phyloP scores from a whole-genome alignment of 2,329 filamentous ascomycete genomes.

The Trichoderma breve region DNA sequence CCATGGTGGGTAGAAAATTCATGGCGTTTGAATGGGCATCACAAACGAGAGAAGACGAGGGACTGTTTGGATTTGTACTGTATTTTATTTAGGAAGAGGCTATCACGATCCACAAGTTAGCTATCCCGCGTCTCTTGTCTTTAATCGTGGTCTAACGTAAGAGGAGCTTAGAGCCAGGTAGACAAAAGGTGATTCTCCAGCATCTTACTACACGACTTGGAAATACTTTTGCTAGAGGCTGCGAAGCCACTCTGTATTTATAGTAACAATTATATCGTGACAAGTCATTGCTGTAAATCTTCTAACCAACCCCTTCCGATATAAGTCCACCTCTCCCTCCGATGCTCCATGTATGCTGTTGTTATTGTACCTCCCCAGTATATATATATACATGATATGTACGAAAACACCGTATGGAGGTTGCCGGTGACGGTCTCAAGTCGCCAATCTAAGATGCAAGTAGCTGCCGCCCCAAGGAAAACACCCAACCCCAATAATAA shows the following conservation, averaged over 20 bases:
- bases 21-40: slow-evolving; percentile 5
- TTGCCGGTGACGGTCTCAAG: slow-evolving; percentile 12
- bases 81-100: background rate
- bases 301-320: background rate
- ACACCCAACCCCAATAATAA: background rate
- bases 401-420: background rate
- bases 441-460: slow-evolving; percentile 18
- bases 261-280: background rate
- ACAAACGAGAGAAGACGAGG: background rate
- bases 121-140: background rate
- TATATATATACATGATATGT: slow-evolving; percentile 12
- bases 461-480: background rate
- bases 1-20: background rate
- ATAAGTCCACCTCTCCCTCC: slow-evolving; percentile 18
- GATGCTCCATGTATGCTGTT: slow-evolving; percentile 18
- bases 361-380: background rate
- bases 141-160: background rate
- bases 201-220: background rate
- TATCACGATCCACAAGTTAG: background rate
- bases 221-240: background rate
- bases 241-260: background rate
- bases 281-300: slow-evolving; percentile 14
- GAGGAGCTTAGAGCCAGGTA: background rate
- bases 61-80: background rate
- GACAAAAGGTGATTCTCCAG: too few species aligned